Evolutionary conservation across 148 eudicot genomes (phyloP), one percentile per base, ranked within the genome.

Genomic region (Nyssa sinensis): DNA sequence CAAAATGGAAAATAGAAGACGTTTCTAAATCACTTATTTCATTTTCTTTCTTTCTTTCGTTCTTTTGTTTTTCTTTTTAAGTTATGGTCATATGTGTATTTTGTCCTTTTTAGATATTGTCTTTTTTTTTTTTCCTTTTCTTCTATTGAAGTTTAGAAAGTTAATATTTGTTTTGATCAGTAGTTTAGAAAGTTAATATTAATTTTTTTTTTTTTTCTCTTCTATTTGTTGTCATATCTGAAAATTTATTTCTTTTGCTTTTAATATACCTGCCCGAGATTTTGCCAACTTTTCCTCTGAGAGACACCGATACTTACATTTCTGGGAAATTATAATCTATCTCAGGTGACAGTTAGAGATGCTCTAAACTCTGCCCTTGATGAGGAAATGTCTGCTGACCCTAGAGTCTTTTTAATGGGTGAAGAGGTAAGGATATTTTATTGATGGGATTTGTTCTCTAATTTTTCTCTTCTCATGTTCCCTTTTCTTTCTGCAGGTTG

Each of bases 361-460:
- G 97, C 95, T 47, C 69, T 93, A 55, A 93, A 90, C 69, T 88
- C 95, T 64, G 95, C 97, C 16, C 80, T 93, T 73, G 95, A 90
- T 74, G 97, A 93, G 75, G 97, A 93, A 78, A 93, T 93, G 95
- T 82, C 85, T 44, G 93, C 90, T 59, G 97, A 90, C 71, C 84
- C 91, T 23, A 87, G 37, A 31, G 97, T 93, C 57, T 84, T 87
- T 78, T 12, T 93, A 69, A 90, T 93, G 89, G 97, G 97, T 32
- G 95, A 93, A 86, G 97, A 93, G 93, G 97, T 90, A 79, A 31
- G 44, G 30, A 41, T 30, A 39, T 31, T 53, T 35, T 32, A 11
- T 55, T 33, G 24, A n/a, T n/a, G 27, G n/a, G 5, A 21, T 10
- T 65, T 65, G 17, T 62, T 47, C 31, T 25, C 61, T 16, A 24